Conservation (phyloP, 2,329 filamentous ascomycete genomes). For the Penicillium sclerotigenum region DNA sequence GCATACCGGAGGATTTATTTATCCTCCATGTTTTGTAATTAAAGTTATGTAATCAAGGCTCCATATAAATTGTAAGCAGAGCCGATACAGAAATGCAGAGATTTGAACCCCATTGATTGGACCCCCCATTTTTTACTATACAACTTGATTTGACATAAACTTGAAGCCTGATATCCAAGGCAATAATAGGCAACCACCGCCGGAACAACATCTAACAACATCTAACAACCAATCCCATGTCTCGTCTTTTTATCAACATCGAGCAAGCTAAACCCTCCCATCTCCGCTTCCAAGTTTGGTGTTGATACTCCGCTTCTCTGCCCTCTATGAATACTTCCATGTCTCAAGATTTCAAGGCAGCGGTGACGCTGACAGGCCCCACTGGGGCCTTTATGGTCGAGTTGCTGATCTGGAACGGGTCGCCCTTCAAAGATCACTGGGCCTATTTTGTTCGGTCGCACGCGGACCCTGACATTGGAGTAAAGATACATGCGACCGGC, state of each 20-base stretch:
- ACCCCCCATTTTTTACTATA: no score
- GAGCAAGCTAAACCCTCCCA: background rate
- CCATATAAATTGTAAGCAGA: no score
- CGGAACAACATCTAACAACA: no score
- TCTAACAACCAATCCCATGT: no score
- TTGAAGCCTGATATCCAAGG: background rate
- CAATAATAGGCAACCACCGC: background rate
- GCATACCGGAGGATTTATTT: no score
- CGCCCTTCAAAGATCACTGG: constrained; percentile 40
- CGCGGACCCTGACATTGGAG: constrained; percentile 19
- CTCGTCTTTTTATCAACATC: background rate
- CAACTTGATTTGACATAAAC: no score
- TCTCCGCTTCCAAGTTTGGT: background rate
- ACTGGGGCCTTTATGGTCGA: constrained; percentile 26
- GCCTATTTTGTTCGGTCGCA: constrained; percentile 31
- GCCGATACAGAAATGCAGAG: no score
- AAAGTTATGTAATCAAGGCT: no score
- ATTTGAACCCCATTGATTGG: no score
- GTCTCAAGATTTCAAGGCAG: background rate
- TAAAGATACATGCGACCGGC: constrained; percentile 31
- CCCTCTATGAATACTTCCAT: background rate
- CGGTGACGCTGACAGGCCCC: background rate
- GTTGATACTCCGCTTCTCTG: background rate
- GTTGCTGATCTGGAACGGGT: constrained; percentile 32
- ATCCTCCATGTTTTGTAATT: no score